These are phyloP conservation scores for Hemileccinum rubropunctum DNA, from an alignment of 768 basidiomycete species.

Conservation along the genomic window DNA sequence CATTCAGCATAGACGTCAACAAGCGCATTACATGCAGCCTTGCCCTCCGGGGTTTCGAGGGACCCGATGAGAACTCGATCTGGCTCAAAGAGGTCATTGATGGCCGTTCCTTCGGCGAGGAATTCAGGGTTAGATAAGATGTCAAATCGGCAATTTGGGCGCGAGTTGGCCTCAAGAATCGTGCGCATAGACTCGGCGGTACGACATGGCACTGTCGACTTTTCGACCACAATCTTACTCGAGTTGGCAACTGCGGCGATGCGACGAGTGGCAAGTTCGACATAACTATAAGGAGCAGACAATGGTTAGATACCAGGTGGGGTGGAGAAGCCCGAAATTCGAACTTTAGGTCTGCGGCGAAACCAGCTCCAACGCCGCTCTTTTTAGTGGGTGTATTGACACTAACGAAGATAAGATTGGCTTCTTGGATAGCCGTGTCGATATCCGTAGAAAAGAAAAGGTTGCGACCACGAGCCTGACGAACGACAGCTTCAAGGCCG, in stretches of 20 bases:
- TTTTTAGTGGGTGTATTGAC: slow-evolving; percentile 99
- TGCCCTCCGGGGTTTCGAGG: slow-evolving; percentile 84
- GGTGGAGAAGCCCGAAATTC: slow-evolving; percentile 28
- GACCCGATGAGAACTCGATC: slow-evolving; percentile 98
- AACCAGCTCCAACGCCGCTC: slow-evolving; percentile 94
- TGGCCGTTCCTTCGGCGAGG: slow-evolving; percentile 97
- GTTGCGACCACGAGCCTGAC: slow-evolving; percentile 85
- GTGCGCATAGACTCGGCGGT: slow-evolving; percentile 99
- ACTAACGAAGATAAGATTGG: slow-evolving; percentile 96
- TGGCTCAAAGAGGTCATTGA: slow-evolving; percentile 80
- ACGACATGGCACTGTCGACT: slow-evolving; percentile 97
- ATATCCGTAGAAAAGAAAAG: slow-evolving; percentile 97
- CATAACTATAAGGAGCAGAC: slow-evolving; percentile 60
- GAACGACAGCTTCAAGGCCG: slow-evolving; percentile 89
- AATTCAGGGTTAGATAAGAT: slow-evolving; percentile 99
- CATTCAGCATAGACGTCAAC: slow-evolving; percentile 89
- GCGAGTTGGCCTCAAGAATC: slow-evolving; percentile 98
- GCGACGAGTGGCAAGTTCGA: slow-evolving; percentile 94
- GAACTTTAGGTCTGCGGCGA: slow-evolving; percentile 97
- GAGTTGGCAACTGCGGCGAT: slow-evolving; percentile 89
- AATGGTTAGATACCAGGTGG: slow-evolving; percentile 6
- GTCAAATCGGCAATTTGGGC: slow-evolving; percentile 86
- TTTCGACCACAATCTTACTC: slow-evolving; percentile 98
- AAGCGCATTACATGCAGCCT: slow-evolving; percentile 74
- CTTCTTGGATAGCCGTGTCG: slow-evolving; percentile 88